phyloP scores from a whole-genome alignment of 352 stramenopile species.

The Phytophthora pseudosyringae region DNA sequence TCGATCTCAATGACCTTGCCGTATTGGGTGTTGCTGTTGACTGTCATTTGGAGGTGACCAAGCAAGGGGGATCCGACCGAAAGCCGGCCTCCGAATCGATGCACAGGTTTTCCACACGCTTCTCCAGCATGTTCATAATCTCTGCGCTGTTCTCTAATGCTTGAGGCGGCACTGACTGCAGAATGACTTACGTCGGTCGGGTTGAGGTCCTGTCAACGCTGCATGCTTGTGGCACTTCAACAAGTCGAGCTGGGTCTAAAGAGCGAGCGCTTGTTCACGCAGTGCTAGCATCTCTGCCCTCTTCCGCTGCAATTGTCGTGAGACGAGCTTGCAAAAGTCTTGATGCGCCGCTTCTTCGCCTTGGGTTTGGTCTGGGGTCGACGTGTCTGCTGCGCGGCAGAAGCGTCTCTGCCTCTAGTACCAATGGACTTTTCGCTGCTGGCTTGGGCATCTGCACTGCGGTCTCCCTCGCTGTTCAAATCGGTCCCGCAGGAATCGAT shows the following conservation, averaged over 20 bases:
- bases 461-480: background rate
- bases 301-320: slow-evolving; percentile 24
- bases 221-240: slow-evolving; percentile 18
- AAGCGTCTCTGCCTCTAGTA: background rate
- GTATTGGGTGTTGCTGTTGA: slow-evolving; percentile 26
- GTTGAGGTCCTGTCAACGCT: background rate
- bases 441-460: background rate
- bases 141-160: slow-evolving; percentile 5
- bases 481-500: slow-evolving; percentile 16
- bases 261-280: slow-evolving; percentile 10
- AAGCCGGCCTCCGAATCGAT: slow-evolving; percentile 12
- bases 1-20: slow-evolving; percentile 32
- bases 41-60: slow-evolving; percentile 24
- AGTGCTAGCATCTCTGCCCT: slow-evolving; percentile 17
- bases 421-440: background rate
- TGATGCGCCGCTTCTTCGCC: slow-evolving; percentile 25
- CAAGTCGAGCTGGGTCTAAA: slow-evolving; percentile 15
- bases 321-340: slow-evolving; percentile 29
- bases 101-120: slow-evolving; percentile 17
- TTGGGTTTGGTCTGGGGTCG: background rate
- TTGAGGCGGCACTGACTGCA: background rate
- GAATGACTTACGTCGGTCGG: background rate
- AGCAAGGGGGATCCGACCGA: slow-evolving; percentile 15
- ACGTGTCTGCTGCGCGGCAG: background rate
- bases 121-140: slow-evolving; percentile 17